A percentile compares a stretch with the other conserved stretches of the same genome.
phyloP scores from a whole-genome alignment of 768 basidiomycete species.

The Mycena amicta region DNA sequence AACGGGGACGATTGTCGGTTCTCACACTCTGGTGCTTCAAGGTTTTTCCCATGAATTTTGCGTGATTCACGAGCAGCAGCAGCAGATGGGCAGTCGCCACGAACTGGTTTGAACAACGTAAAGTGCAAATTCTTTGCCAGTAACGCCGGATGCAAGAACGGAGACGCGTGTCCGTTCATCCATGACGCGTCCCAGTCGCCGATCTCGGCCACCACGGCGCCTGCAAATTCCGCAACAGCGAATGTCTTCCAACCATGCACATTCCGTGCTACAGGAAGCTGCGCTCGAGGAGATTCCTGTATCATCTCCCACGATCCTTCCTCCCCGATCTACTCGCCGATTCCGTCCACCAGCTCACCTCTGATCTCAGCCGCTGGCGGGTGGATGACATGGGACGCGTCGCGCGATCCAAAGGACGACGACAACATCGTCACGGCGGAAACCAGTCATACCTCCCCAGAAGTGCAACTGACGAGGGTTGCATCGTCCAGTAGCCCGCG shows the following conservation, averaged over 20 bases:
- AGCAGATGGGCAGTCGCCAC: too few relatives aligned
- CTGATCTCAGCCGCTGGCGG: neutral
- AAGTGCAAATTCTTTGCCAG: neutral
- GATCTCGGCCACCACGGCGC: neutral
- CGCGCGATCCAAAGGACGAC: neutral
- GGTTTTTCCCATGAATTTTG: neutral
- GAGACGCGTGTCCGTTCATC: neutral
- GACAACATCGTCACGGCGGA: too few relatives aligned
- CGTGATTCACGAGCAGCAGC: too few relatives aligned
- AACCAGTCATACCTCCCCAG: too few relatives aligned
- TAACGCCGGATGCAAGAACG: neutral
- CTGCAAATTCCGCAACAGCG: neutral
- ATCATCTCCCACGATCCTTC: conserved; percentile 5
- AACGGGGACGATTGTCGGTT: conserved; percentile 15
- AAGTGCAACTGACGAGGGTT: too few relatives aligned
- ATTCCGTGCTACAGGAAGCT: conserved; percentile 7
- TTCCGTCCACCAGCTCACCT: conserved; percentile 9
- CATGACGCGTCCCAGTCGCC: neutral
- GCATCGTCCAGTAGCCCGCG: too few relatives aligned
- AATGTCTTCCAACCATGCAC: conserved; percentile 14
- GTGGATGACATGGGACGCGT: neutral
- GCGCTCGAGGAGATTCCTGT: conserved; percentile 15
- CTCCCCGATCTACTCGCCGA: conserved; percentile 8
- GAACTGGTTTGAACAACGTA: too few relatives aligned
- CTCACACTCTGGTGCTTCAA: conserved; percentile 14